phyloP scores from a whole-genome alignment of 2,329 filamentous ascomycete species.

The Pezicula rhizophila region DNA sequence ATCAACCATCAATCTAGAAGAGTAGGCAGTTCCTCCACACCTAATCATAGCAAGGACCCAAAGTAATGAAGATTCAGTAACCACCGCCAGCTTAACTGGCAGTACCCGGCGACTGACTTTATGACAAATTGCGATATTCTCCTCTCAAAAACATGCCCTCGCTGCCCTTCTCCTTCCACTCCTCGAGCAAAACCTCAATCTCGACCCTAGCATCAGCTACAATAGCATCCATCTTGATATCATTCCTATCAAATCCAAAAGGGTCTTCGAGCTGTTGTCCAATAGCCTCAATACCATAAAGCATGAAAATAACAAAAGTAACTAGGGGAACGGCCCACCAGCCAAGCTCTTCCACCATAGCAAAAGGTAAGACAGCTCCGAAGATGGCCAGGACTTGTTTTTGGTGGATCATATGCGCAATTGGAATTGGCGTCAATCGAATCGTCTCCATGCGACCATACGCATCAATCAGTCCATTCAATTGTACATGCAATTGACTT shows the following conservation, averaged over 20 bases:
- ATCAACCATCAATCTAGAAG: too few relatives aligned
- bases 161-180: slow-evolving; percentile 1
- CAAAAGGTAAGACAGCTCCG: not conserved
- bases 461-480: not conserved
- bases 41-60: too few relatives aligned
- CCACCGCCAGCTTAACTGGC: too few relatives aligned
- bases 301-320: not conserved
- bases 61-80: too few relatives aligned
- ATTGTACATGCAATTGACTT: not conserved
- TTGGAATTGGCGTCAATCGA: not conserved
- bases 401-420: not conserved
- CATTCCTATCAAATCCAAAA: slow-evolving; percentile 1
- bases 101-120: too few relatives aligned
- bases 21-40: too few relatives aligned
- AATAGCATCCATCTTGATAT: slow-evolving; percentile 1
- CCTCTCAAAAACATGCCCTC: not conserved
- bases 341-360: not conserved
- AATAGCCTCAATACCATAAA: slow-evolving; percentile 1
- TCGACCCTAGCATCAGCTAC: not conserved
- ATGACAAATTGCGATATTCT: not conserved
- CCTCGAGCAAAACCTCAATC: not conserved
- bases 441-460: slow-evolving; percentile 1
- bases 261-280: slow-evolving; percentile 1
- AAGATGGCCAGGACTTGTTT: not conserved
- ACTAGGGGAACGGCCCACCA: not conserved